A percentile compares a stretch with the other conserved stretches of the same genome.
These are phyloP conservation scores for Haematococcus sp. DNA, from an alignment of 139 green algal genomes.

Conservation along the genomic window DNA sequence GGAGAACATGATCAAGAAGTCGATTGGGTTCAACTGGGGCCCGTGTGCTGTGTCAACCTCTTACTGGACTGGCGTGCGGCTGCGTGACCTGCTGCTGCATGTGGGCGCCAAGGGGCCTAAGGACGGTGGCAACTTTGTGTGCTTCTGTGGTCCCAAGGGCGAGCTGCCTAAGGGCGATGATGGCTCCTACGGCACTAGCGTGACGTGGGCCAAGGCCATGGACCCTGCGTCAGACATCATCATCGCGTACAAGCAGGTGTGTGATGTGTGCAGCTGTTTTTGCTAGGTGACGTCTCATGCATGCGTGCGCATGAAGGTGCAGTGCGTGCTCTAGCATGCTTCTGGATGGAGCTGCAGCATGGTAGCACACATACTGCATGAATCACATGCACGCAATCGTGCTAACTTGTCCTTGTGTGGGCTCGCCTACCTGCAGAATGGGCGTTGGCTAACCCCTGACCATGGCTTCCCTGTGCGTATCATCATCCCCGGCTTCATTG, in stretches of 20 bases:
- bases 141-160: constrained; percentile 71
- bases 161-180: constrained; percentile 82
- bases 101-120: constrained; percentile 46
- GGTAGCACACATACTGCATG: background rate
- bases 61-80: constrained; percentile 90
- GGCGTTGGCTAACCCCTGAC: constrained; percentile 50
- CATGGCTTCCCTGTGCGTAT: constrained; percentile 65
- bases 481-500: constrained; percentile 87
- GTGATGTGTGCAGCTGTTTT: too few relatives aligned
- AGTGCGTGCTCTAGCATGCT: background rate
- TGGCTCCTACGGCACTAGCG: constrained; percentile 67
- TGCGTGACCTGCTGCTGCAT: constrained; percentile 78
- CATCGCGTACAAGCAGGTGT: constrained; percentile 71
- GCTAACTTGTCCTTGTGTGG: too few relatives aligned
- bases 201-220: constrained; percentile 50
- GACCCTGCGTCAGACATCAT: constrained; percentile 73
- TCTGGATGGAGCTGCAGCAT: too few relatives aligned
- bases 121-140: constrained; percentile 56
- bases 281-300: too few relatives aligned
- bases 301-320: background rate
- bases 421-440: constrained; percentile 83
- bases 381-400: constrained; percentile 54
- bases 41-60: constrained; percentile 63
- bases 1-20: constrained; percentile 98
- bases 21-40: constrained; percentile 78